Evolutionary conservation across 1,139 yeast species (phyloP).

Genomic region (Taphrina pruni): DNA sequence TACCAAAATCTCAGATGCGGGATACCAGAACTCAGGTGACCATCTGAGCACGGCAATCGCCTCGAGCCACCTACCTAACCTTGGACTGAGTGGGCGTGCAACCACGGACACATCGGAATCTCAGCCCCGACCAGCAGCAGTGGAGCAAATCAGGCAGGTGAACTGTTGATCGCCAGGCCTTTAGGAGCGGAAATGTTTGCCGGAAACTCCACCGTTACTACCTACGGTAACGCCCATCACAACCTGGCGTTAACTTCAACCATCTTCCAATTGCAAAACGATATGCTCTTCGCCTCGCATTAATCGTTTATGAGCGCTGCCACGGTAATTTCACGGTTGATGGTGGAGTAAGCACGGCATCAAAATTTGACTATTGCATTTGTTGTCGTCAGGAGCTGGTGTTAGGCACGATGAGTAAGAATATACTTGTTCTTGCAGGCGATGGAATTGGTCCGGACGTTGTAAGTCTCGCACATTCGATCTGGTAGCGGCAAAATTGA

Average conservation of each 20-base stretch:
- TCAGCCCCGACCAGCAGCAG: background rate
- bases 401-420: constrained; percentile 56
- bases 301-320: no score
- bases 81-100: no score
- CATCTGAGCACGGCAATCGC: no score
- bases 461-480: constrained; percentile 47
- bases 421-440: constrained; percentile 87
- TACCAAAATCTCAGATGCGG: no score
- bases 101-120: background rate
- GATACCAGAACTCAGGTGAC: no score
- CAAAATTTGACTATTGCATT: background rate
- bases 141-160: background rate
- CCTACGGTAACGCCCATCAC: no score
- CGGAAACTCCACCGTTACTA: no score
- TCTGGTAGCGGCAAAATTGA: background rate
- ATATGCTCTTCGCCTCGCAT: no score
- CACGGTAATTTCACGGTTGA: no score
- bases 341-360: background rate
- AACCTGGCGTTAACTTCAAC: no score
- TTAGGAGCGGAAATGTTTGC: background rate
- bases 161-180: background rate
- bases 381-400: background rate
- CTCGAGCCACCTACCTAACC: no score
- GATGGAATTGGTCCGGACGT: constrained; percentile 96
- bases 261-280: no score